phyloP scores from a whole-genome alignment of 805 yeast genomes.

The Zygotorulaspora florentina region DNA sequence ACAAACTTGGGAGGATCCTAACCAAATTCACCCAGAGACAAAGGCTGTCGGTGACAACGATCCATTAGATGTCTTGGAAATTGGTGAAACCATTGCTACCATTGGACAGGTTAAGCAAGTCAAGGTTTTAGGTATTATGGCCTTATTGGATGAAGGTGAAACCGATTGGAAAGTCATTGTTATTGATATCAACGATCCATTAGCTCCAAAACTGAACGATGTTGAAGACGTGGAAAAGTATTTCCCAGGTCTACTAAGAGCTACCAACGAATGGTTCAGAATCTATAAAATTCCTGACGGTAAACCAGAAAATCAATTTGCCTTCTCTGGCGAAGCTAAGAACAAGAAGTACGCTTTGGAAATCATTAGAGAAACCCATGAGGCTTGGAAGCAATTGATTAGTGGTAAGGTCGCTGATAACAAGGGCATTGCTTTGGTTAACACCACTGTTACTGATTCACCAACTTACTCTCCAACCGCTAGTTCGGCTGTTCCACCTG shows the following conservation, averaged over 20 bases:
- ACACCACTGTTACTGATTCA: constrained; percentile 62
- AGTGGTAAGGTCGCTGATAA: constrained; percentile 55
- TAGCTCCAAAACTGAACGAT: constrained; percentile 81
- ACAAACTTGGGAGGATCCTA: constrained; percentile 84
- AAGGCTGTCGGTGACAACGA: constrained; percentile 76
- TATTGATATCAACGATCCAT: constrained; percentile 81
- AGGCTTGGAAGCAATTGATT: constrained; percentile 78
- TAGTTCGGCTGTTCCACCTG: constrained; percentile 59
- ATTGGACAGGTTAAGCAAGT: constrained; percentile 81
- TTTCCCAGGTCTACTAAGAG: constrained; percentile 88
- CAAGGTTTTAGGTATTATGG: constrained; percentile 90
- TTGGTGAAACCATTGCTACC: constrained; percentile 61
- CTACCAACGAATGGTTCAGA: constrained; percentile 97
- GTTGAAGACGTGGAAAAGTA: constrained; percentile 85
- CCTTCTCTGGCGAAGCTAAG: constrained; percentile 92
- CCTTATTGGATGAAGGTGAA: constrained; percentile 89
- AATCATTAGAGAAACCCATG: constrained; percentile 73
- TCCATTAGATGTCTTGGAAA: constrained; percentile 82
- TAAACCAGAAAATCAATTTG: constrained; percentile 93
- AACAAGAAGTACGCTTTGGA: constrained; percentile 82
- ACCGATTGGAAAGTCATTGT: constrained; percentile 91
- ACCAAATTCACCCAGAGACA: constrained; percentile 58
- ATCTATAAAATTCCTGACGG: constrained; percentile 98
- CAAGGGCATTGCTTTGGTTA: constrained; percentile 69
- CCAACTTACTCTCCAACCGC: constrained; percentile 49